phyloP scores from a whole-genome alignment of 148 eudicot genomes.

The Mesembryanthemum crystallinum region DNA sequence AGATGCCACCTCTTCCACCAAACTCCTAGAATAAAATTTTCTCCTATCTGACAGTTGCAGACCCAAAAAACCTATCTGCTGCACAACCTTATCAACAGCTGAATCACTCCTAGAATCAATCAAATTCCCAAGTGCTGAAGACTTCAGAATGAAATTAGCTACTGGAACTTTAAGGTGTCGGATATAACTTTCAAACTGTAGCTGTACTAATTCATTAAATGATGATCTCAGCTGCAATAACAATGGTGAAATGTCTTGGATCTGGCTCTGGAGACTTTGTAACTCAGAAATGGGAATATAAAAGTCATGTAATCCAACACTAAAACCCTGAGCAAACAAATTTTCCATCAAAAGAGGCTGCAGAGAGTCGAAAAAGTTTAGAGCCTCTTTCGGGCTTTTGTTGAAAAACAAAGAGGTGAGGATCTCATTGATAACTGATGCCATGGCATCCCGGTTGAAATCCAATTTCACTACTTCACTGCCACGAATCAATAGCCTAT shows the following conservation, averaged over 20 bases:
- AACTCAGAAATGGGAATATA: constrained; percentile 37
- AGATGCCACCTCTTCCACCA: constrained; percentile 61
- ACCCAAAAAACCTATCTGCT: constrained; percentile 86
- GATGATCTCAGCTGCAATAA: constrained; percentile 46
- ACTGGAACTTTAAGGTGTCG: constrained; percentile 46
- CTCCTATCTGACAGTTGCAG: constrained; percentile 67
- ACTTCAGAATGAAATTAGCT: constrained; percentile 53
- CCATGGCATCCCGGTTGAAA: constrained; percentile 52
- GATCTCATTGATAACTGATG: constrained; percentile 54
- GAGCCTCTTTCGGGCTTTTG: constrained; percentile 71
- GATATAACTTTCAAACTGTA: constrained; percentile 60
- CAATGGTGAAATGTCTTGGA: constrained; percentile 53
- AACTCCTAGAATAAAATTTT: constrained; percentile 61
- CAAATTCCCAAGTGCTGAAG: constrained; percentile 61
- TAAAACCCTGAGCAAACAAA: constrained; percentile 67
- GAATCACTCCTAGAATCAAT: constrained; percentile 85
- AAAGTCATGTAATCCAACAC: constrained; percentile 71
- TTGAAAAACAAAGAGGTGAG: constrained; percentile 57
- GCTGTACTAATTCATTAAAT: constrained; percentile 57
- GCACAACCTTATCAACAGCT: constrained; percentile 72
- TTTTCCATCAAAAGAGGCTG: constrained; percentile 90
- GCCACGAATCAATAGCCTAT: constrained; percentile 40
- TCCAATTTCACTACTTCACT: constrained; percentile 62
- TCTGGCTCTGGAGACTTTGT: constrained; percentile 35
- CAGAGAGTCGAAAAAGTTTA: constrained; percentile 59